Conservation (phyloP, 2,329 filamentous ascomycete genomes). For the Penicillium italicum region DNA sequence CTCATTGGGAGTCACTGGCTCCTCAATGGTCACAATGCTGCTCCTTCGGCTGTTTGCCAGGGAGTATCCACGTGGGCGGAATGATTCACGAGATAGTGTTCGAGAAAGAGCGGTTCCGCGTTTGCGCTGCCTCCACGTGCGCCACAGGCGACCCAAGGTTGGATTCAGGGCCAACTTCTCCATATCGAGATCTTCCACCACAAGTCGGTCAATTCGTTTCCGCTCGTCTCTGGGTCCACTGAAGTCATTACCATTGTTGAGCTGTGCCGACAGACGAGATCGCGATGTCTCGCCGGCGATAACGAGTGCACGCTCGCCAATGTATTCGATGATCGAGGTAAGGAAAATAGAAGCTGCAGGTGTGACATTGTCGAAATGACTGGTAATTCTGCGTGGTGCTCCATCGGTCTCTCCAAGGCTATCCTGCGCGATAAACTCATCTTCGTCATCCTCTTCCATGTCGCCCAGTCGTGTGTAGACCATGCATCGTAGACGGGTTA, state of each 20-base stretch:
- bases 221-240: conserved; percentile 44
- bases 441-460: conserved; percentile 96
- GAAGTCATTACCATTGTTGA: conserved; percentile 57
- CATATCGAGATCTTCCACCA: conserved; percentile 89
- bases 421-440: conserved; percentile 78
- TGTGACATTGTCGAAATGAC: conserved; percentile 65
- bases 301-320: conserved; percentile 87
- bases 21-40: conserved; percentile 38
- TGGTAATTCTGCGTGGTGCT: conserved; percentile 55
- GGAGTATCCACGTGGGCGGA: conserved; percentile 30
- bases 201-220: conserved; percentile 58
- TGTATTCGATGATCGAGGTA: conserved; percentile 88
- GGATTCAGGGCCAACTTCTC: conserved; percentile 88
- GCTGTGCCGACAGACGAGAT: conserved; percentile 30
- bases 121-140: conserved; percentile 83
- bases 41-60: conserved; percentile 36
- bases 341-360: conserved; percentile 93
- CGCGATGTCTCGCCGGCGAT: conserved; percentile 80
- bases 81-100: conserved; percentile 43
- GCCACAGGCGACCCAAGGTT: conserved; percentile 84
- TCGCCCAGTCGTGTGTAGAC: conserved; percentile 95
- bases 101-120: conserved; percentile 36
- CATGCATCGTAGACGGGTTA: conserved; percentile 91
- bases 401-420: conserved; percentile 59
- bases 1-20: conserved; percentile 21